Evolutionary conservation across 208 protist species (phyloP).

Genomic region (Tritrichomonas foetus): DNA sequence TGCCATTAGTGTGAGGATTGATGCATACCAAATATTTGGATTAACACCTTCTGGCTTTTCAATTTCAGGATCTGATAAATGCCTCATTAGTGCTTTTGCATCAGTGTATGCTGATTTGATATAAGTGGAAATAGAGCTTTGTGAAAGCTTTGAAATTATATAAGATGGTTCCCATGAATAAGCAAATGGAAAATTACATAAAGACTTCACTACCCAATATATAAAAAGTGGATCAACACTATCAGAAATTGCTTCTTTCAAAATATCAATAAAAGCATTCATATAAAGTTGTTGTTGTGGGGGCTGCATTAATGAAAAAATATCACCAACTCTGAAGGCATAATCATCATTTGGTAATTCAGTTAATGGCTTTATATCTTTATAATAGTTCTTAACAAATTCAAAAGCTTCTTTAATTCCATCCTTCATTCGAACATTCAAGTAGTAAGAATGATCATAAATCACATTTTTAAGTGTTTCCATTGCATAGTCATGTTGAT

Average conservation of each 20-base stretch:
- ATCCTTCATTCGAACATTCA: not conserved
- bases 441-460: not conserved
- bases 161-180: not conserved
- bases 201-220: not conserved
- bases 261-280: not conserved
- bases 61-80: not conserved
- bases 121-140: not conserved
- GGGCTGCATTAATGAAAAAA: not conserved
- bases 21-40: not conserved
- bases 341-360: not conserved
- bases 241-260: not conserved
- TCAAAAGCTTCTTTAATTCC: not conserved
- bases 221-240: not conserved
- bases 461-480: not conserved
- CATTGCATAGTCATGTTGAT: not conserved
- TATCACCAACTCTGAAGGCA: not conserved
- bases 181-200: not conserved
- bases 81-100: not conserved
- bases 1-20: not conserved
- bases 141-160: not conserved
- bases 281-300: not conserved
- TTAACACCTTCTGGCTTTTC: not conserved
- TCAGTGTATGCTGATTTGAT: not conserved
- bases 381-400: not conserved
- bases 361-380: not conserved